Conservation (phyloP, 495 filamentous ascomycete genomes). For the Elasticomyces elasticus region DNA sequence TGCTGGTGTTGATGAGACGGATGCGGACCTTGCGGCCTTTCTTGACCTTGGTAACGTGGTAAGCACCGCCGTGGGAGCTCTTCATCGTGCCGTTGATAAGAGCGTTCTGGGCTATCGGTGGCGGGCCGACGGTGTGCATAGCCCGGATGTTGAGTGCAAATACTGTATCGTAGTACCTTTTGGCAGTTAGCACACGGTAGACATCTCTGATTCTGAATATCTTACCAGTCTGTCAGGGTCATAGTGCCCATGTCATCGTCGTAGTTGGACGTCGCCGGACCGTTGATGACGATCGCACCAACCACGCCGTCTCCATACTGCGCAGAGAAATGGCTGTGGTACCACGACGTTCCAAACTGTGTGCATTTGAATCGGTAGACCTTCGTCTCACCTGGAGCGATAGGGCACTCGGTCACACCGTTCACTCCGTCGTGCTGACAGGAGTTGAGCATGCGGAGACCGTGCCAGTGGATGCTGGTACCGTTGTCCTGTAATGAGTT, state of each 20-base stretch:
- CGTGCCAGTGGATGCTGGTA: no score
- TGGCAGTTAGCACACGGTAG: no score
- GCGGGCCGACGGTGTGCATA: not conserved
- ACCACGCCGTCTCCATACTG: conserved; percentile 28
- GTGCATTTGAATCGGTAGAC: not conserved
- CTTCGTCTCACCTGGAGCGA: not conserved
- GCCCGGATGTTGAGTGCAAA: conserved; percentile 21
- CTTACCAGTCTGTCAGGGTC: not conserved
- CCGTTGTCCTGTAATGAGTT: no score
- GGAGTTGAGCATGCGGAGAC: no score
- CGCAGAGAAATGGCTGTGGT: conserved; percentile 28
- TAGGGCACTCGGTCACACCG: conserved; percentile 34
- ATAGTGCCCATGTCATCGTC: conserved; percentile 14
- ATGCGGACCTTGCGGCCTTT: conserved; percentile 53
- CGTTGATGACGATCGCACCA: conserved; percentile 25
- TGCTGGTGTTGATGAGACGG: conserved; percentile 56
- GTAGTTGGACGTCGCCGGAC: conserved; percentile 26
- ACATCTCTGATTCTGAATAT: no score
- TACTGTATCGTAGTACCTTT: conserved; percentile 50
- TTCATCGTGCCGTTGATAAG: not conserved
- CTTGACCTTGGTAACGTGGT: conserved; percentile 33
- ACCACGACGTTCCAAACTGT: conserved; percentile 20
- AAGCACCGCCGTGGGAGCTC: no score
- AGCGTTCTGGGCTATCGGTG: not conserved
- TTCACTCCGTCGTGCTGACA: conserved; percentile 28